These are phyloP conservation scores for Xerocomus spinulosus DNA, from an alignment of 768 basidiomycete species.

Conservation along the genomic window DNA sequence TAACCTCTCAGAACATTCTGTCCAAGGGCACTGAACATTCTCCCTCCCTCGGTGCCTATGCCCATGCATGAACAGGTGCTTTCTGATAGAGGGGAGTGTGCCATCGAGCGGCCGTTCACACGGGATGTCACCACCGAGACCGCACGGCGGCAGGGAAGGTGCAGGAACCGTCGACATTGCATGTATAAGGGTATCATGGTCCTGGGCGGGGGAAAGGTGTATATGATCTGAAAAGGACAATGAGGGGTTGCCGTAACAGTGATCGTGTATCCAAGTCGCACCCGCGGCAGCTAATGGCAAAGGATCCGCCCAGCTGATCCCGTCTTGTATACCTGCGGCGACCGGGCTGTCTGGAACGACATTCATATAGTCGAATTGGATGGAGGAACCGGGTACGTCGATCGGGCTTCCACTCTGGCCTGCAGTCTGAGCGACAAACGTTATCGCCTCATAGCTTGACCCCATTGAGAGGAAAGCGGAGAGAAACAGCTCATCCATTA, in stretches of 20 bases:
- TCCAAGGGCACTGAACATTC: constrained; percentile 8
- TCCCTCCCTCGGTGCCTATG: constrained; percentile 1
- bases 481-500: background rate
- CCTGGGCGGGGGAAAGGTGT: background rate
- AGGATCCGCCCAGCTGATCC: constrained; percentile 1
- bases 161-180: background rate
- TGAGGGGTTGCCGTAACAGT: background rate
- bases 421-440: background rate
- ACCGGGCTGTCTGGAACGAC: background rate
- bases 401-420: background rate
- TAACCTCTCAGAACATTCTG: constrained; percentile 1
- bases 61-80: constrained; percentile 11
- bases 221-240: background rate
- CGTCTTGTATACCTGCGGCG: background rate
- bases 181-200: background rate
- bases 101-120: constrained; percentile 1
- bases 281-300: background rate
- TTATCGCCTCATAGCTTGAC: background rate
- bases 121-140: background rate
- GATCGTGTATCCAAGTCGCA: background rate
- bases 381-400: background rate
- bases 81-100: background rate
- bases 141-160: background rate
- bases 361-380: background rate
- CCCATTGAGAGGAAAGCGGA: background rate